These are phyloP conservation scores for Castanopsis chinensis DNA, from an alignment of 306 rosid species.

Conservation along the genomic window DNA sequence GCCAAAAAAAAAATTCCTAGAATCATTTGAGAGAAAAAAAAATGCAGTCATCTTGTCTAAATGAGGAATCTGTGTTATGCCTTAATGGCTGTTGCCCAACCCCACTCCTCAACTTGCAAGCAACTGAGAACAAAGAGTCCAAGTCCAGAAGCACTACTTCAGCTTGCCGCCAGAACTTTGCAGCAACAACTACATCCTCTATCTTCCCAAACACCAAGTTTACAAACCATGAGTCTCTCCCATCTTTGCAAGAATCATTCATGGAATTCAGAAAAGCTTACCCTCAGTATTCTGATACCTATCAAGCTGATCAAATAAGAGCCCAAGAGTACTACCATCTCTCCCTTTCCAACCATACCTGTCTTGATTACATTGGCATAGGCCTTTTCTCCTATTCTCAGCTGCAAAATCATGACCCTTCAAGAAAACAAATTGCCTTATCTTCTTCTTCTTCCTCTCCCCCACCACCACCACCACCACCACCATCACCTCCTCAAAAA, in stretches of 20 bases:
- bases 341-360: conserved; percentile 47
- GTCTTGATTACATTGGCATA: conserved; percentile 89
- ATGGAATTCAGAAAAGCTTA: conserved; percentile 62
- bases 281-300: conserved; percentile 63
- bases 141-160: conserved; percentile 51
- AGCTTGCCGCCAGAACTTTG: conserved; percentile 63
- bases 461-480: conserved; percentile 16
- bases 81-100: conserved; percentile 61
- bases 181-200: conserved; percentile 49
- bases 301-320: conserved; percentile 59
- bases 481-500: conserved; percentile 30
- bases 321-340: conserved; percentile 69
- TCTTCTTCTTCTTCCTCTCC: conserved; percentile 31
- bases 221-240: conserved; percentile 87
- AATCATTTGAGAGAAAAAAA: background rate
- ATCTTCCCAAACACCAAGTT: conserved; percentile 70
- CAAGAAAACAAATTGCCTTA: conserved; percentile 35
- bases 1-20: background rate
- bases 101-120: conserved; percentile 42
- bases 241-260: conserved; percentile 64
- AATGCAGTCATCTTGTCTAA: conserved; percentile 52
- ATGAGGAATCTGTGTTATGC: conserved; percentile 46
- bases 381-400: conserved; percentile 88
- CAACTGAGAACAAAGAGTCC: conserved; percentile 23
- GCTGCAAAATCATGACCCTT: conserved; percentile 41